Evolutionary conservation across 768 basidiomycete genomes (phyloP), one percentile per base, ranked within the genome.

Genomic region (Pleurotus eryngii): DNA sequence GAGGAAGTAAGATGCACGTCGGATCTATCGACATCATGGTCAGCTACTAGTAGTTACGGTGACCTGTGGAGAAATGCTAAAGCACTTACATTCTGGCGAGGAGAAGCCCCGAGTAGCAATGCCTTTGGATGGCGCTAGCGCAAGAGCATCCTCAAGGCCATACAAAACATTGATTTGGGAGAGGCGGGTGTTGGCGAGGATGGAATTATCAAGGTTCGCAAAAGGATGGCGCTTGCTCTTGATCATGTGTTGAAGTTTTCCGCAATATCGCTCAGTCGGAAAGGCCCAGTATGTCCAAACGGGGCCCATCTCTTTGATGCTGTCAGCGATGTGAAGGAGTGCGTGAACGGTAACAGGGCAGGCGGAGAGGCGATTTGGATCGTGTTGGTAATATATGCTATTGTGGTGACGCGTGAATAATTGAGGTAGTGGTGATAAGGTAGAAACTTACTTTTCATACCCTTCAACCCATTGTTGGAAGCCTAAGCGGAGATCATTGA

Each of bases 211-310:
- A 11, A 78, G 60, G 5, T 61, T 61, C 7, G 64, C 62, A 60
- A 64, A 76, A 20, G 76, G 75, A 60, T 68, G 63, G 1, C 63
- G 55, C 17, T 68, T 64, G 43, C 67, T 72, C 35, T 60, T 61
- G 55, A 76, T 65, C 1, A 61, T 59, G 3, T 59, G 65, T 17
- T 57, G 51, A 3, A 78, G 58, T 1, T 17, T 24, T 0, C 74
- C 69, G 57, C 76, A 76, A 56, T 68, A 74, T 3, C 71, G 62
- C 57, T 77, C 76, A 67, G 74, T 74, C 0, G 68, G 64, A 61
- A 76, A 77, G 7, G 72, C 65, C 75, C 75, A 74, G 46, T 67
- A 70, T 1, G 62, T 58, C 71, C 74, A 76, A 9, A 74, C 71
- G 5, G 72, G 76, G 0, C 76, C 74, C 18, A 57, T 56, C 3